phyloP scores from a whole-genome alignment of 2,329 filamentous ascomycete species.

The Apiospora rasikravindrae region DNA sequence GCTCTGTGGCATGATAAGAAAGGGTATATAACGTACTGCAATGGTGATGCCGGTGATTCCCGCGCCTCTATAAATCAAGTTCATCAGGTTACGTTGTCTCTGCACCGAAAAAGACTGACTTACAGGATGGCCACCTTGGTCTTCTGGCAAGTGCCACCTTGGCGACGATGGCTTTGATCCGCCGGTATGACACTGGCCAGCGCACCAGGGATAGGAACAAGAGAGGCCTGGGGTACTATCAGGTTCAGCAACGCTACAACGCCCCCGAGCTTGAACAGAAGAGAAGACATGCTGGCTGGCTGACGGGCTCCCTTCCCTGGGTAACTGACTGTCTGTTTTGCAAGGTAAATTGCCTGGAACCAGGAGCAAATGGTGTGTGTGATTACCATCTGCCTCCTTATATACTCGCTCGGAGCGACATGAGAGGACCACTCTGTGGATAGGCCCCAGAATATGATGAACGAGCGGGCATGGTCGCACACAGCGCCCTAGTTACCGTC shows the following conservation, averaged over 20 bases:
- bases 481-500: not conserved
- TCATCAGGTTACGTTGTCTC: not conserved
- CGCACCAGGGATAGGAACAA: not conserved
- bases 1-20: not conserved
- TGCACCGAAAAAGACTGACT: not conserved
- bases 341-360: not conserved
- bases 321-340: not conserved
- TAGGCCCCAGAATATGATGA: not conserved
- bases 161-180: not conserved
- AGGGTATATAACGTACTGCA: not conserved
- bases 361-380: not conserved
- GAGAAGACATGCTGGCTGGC: not conserved
- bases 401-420: not conserved
- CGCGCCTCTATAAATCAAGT: not conserved
- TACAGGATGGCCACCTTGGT: conserved; percentile 18
- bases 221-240: not conserved
- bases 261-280: not conserved
- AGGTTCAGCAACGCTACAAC: not conserved
- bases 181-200: not conserved
- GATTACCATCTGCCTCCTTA: not conserved
- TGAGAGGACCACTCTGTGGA: not conserved
- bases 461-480: not conserved
- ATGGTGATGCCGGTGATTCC: conserved; percentile 8
- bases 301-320: not conserved
- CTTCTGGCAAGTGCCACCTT: not conserved